Evolutionary conservation across 495 filamentous ascomycete genomes (phyloP), one percentile per base, ranked within the genome.

Genomic region (Staphylotrichum tortipilum): DNA sequence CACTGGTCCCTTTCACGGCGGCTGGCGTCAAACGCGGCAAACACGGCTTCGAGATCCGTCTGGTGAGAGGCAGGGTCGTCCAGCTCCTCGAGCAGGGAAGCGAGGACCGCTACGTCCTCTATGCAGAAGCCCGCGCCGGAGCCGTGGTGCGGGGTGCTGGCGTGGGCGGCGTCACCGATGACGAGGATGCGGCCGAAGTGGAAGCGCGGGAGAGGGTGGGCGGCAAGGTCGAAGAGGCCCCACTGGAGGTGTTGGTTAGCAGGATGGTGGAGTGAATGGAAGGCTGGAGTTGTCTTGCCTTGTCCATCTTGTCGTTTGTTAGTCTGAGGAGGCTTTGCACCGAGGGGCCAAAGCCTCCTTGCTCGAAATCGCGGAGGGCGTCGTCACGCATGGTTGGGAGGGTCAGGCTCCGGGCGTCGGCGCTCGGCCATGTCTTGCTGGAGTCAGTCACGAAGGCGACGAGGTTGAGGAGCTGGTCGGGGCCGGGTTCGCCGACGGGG

Each of bases 101-200:
- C 68, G 1, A 87, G 64, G 11, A 85, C 70, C 40, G 74, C 74
- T 6, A 80, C 76, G 63, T 87, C 84, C 57, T 87, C 84, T 28
- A 87, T 77, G 3, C 80, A 79, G 65, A 82, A 77, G 0, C 83
- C 82, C 0, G 82, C 82, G 1, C 83, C 84, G 2, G 82, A 72
- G 8, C 82, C 83, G 54, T 86, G 81, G 56, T 86, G 82, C 0
- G 84, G 84, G 3, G 82, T 84, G 0, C 75, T 75, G 0, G 83
- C 82, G 53, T 87, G 84, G 0, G 83, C 83, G 1, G 84, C 83
- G 53, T 87, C 84, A 1, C 85, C 84, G 0, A 85, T 63, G 2
- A 87, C 67, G 6, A 74, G 77, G 0, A 86, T 55, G 0, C 72
- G 68, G 2, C 73, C 76, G 26, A 73, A 74, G 45, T 66, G 69